A percentile compares a stretch with the other conserved stretches of the same genome.
Evolutionary conservation across 257 asterid genomes (phyloP).

Genomic region (Leonotis leonurus): DNA sequence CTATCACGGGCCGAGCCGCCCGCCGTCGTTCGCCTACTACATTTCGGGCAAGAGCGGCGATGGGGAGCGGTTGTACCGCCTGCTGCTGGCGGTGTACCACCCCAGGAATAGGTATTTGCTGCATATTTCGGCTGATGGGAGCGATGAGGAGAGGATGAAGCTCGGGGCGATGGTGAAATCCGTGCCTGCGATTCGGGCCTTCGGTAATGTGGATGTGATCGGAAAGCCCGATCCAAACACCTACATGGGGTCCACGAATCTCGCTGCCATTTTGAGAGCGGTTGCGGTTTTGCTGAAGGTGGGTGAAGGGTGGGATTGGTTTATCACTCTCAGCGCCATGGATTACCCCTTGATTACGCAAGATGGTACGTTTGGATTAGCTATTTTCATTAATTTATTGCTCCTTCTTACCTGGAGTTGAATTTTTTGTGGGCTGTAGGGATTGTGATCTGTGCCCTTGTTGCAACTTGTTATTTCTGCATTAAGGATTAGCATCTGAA

Average conservation of each 20-base stretch:
- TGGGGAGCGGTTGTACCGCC: constrained; percentile 67
- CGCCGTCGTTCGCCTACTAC: constrained; percentile 85
- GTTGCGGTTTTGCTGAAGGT: constrained; percentile 75
- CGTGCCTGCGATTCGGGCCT: constrained; percentile 65
- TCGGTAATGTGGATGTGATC: constrained; percentile 89
- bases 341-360: constrained; percentile 93
- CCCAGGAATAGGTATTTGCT: constrained; percentile 93
- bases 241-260: constrained; percentile 79
- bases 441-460: constrained; percentile 3
- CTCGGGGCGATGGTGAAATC: constrained; percentile 64
- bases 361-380: constrained; percentile 59
- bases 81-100: constrained; percentile 82
- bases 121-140: constrained; percentile 72
- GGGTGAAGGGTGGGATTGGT: constrained; percentile 94
- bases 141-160: constrained; percentile 63
- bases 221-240: constrained; percentile 97
- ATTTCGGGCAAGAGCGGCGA: constrained; percentile 80
- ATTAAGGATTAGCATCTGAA: not conserved
- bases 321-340: constrained; percentile 72
- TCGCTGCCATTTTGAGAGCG: constrained; percentile 81
- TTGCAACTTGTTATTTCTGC: not conserved
- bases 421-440: constrained; percentile 6
- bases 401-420: constrained; percentile 4
- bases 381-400: constrained; percentile 4
- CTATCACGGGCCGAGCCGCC: constrained; percentile 66